Evolutionary conservation across 2,329 filamentous ascomycete species (phyloP), one percentile per base, ranked within the genome.

Genomic region (Bisporella sp.): DNA sequence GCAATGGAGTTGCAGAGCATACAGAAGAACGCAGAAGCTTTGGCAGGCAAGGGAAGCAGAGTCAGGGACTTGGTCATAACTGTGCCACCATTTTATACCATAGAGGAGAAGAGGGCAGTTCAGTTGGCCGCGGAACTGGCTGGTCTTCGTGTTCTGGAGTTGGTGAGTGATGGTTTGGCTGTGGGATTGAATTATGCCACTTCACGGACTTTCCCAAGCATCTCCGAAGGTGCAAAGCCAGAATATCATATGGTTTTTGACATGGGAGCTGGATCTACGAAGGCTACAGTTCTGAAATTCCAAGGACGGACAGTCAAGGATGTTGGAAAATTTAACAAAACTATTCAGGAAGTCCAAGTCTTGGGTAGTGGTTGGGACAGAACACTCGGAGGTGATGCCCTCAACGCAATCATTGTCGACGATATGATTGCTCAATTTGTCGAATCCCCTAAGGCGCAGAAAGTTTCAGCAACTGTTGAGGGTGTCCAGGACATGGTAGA

Each of bases 111-210:
- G 76, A 82, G 89, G 58, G 89, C 92, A 43, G 75, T 97, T 5
- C 80, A 89, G 65, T 73, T 89, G 60, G 90, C 93, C 7, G 91
- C 91, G 9, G 84, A 93, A 50, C 74, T 99, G 63, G 91, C 93
- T 6, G 92, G 90, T 11, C 74, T 99, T 59, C 89, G 89, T 62
- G 84, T 96, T 9, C 78, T 96, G 59, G 84, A 84, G 48, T 73
- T 97, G 52, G 78, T 99, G 57, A 93, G 85, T 58, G 93, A 99
- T 65, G 91, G 91, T 12, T 71, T 96, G 54, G 90, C 93, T 32
- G 92, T 99, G 51, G 93, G 90, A 30, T 72, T 99, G 59, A 95
- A 99, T 71, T 99, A 97, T 68, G 93, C 93, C 41, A 96, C 90
- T 31, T 87, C 81, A 63, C 82, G 93, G 62, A 89, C 87, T 12